A percentile compares a stretch with the other conserved stretches of the same genome.
These are phyloP conservation scores for Calonectria honghensis DNA, from an alignment of 2,329 filamentous ascomycete genomes.

Conservation along the genomic window DNA sequence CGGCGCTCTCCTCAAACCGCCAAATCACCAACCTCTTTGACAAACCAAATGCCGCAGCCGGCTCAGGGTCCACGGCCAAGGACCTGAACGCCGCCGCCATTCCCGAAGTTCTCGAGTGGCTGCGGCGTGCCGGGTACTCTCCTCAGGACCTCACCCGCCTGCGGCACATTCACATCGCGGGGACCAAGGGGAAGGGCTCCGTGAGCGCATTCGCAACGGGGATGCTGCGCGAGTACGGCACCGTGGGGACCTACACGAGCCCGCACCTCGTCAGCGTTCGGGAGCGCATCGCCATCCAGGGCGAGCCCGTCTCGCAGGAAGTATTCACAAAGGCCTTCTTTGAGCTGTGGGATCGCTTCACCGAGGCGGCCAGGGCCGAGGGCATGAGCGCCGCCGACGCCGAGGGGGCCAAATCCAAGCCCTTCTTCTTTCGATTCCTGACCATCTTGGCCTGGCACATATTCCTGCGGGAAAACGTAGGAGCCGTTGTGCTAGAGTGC, in stretches of 20 bases:
- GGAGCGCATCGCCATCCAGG: conserved; percentile 89
- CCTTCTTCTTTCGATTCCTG: conserved; percentile 93
- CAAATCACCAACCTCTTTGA: conserved; percentile 74
- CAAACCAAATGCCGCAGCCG: conserved; percentile 54
- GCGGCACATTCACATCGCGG: conserved; percentile 86
- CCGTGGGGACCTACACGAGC: conserved; percentile 87
- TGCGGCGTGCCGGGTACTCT: conserved; percentile 83
- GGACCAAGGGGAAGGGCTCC: conserved; percentile 96
- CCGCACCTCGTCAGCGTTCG: conserved; percentile 89
- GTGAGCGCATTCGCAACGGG: conserved; percentile 89
- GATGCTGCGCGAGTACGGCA: conserved; percentile 75
- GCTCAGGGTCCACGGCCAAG: conserved; percentile 62
- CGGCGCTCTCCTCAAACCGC: conserved; percentile 87
- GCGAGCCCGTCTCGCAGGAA: conserved; percentile 79
- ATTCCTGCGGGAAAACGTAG: conserved; percentile 85
- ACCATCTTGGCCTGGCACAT: conserved; percentile 91
- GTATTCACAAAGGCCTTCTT: conserved; percentile 87
- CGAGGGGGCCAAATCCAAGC: conserved; percentile 79
- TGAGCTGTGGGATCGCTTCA: conserved; percentile 84
- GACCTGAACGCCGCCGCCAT: conserved; percentile 83
- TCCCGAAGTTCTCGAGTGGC: conserved; percentile 88
- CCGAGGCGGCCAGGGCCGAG: conserved; percentile 60
- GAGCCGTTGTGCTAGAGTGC: conserved; percentile 90
- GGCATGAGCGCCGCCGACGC: conserved; percentile 63
- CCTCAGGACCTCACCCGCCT: conserved; percentile 64